A percentile compares a stretch with the other conserved stretches of the same genome.
These are phyloP conservation scores for Hydnum rufescens DNA, from an alignment of 768 basidiomycete species.

Conservation along the genomic window DNA sequence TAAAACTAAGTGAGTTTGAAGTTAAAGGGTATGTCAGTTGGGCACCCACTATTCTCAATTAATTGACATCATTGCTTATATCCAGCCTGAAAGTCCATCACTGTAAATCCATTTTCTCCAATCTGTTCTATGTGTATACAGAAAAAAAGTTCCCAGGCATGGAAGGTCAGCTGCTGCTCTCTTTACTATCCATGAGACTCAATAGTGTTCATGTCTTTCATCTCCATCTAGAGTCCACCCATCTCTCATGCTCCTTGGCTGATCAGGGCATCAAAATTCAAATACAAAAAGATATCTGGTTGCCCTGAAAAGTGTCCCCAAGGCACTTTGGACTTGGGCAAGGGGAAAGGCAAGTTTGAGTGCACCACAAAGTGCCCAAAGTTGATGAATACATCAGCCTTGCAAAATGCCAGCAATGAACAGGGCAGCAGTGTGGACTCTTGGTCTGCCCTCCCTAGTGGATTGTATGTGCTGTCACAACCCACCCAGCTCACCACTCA, in stretches of 20 bases:
- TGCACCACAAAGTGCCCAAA: neutral
- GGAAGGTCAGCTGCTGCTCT: constrained; percentile 41
- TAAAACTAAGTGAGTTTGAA: constrained; percentile 67
- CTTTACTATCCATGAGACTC: neutral
- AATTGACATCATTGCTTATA: too few species aligned
- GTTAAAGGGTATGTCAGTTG: constrained; percentile 82
- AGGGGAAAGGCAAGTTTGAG: neutral
- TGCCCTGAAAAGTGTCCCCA: too few species aligned
- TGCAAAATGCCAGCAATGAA: too few species aligned
- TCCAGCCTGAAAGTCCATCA: constrained; percentile 65
- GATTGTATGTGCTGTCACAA: too few species aligned
- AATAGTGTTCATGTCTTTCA: neutral
- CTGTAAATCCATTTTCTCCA: constrained; percentile 76
- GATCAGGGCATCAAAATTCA: constrained; percentile 93
- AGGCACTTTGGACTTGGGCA: neutral
- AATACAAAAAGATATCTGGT: constrained; percentile 77
- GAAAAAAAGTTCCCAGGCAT: constrained; percentile 95
- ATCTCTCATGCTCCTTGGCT: constrained; percentile 75
- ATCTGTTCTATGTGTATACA: constrained; percentile 84
- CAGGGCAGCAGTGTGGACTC: too few species aligned
- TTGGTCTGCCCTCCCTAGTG: too few species aligned
- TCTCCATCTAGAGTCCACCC: constrained; percentile 49
- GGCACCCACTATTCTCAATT: too few species aligned
- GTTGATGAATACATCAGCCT: neutral
- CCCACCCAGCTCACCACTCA: too few species aligned